Evolutionary conservation across 306 rosid genomes (phyloP).

Genomic region (Cyamopsis tetragonoloba): DNA sequence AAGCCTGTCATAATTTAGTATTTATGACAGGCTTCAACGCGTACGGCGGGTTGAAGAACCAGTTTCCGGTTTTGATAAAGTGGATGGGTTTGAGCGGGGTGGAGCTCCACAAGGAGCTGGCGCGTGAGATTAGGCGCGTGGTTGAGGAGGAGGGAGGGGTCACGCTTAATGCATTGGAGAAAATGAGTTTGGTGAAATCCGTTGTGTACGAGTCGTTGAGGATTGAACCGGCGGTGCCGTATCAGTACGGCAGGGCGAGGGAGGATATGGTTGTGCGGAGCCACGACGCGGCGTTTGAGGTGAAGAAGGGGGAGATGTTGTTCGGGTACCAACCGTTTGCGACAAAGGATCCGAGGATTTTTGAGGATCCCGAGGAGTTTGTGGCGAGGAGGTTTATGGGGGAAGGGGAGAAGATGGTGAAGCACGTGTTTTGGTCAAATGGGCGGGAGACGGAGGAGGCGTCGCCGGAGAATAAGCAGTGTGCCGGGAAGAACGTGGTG

Average conservation of each 20-base stretch:
- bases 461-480: conserved; percentile 20
- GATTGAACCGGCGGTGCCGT: conserved; percentile 64
- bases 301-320: conserved; percentile 65
- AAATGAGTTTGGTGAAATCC: conserved; percentile 54
- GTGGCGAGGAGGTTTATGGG: conserved; percentile 32
- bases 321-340: conserved; percentile 71
- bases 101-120: conserved; percentile 41
- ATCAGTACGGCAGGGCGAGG: conserved; percentile 64
- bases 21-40: conserved; percentile 66
- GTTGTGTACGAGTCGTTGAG: conserved; percentile 56
- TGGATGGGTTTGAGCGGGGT: conserved; percentile 61
- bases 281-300: conserved; percentile 51
- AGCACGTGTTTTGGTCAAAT: conserved; percentile 36
- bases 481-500: conserved; percentile 39
- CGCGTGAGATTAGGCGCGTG: conserved; percentile 42
- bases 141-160: conserved; percentile 43
- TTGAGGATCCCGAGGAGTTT: conserved; percentile 45
- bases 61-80: conserved; percentile 47
- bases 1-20: conserved; percentile 64
- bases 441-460: conserved; percentile 32
- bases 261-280: conserved; percentile 45
- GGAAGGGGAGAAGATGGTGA: conserved; percentile 32
- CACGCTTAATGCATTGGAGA: conserved; percentile 38
- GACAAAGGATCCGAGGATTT: conserved; percentile 54
- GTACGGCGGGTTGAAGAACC: conserved; percentile 57